Conservation (phyloP, 768 basidiomycete species). For the Pulveroboletus sp. region DNA sequence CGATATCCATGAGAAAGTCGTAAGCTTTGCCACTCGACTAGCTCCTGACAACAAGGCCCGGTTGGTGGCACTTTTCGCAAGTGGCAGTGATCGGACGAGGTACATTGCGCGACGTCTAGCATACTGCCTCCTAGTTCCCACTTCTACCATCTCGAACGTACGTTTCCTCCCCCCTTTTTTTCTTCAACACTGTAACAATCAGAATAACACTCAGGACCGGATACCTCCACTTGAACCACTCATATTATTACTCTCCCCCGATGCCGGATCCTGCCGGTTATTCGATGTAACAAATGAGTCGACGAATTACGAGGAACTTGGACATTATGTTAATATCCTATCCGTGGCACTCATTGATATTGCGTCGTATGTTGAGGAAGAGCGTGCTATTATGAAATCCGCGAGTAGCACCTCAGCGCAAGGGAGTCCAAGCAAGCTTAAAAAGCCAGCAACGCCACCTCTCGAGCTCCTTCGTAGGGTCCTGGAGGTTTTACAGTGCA, state of each 20-base stretch:
- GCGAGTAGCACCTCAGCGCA: conserved; percentile 8
- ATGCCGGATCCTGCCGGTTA: conserved; percentile 36
- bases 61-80: conserved; percentile 47
- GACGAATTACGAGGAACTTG: conserved; percentile 59
- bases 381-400: conserved; percentile 26
- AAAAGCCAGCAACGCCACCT: conserved; percentile 34
- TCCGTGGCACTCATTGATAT: conserved; percentile 55
- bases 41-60: conserved; percentile 47
- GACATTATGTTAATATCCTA: conserved; percentile 53
- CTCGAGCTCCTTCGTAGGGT: conserved; percentile 45
- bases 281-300: conserved; percentile 52
- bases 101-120: conserved; percentile 59
- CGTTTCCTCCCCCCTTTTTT: not conserved
- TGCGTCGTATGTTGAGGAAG: conserved; percentile 49
- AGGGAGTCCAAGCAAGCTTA: conserved; percentile 25
- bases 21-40: conserved; percentile 37
- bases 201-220: conserved; percentile 32
- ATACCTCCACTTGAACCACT: conserved; percentile 51
- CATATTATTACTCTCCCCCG: conserved; percentile 45
- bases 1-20: conserved; percentile 41
- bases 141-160: conserved; percentile 8
- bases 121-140: conserved; percentile 29
- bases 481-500: conserved; percentile 52
- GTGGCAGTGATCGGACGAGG: conserved; percentile 44
- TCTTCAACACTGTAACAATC: not conserved